Evolutionary conservation across 495 filamentous ascomycete genomes (phyloP), one percentile per base, ranked within the genome.

Genomic region (Tuber melanosporum): DNA sequence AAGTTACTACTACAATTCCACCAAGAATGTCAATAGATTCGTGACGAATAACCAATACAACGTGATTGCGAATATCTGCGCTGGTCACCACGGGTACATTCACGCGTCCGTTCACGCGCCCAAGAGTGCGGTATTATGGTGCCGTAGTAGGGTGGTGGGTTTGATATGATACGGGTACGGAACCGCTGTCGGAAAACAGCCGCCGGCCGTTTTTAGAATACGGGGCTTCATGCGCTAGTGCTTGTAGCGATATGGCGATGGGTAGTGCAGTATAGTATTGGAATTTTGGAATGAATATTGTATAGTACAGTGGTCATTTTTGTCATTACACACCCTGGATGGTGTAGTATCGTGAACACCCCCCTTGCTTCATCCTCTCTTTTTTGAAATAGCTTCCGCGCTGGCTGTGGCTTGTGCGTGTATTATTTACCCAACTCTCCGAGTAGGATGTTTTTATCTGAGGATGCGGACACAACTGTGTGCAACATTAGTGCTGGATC

Each of bases 381-480:
- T 15, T 41, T 41, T 66, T 66, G 57, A 66, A 36, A 66, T 26
- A 15, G n/a, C 14, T 66, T 36, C 57, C 32, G 26, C 26, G 57
- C 3, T 66, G 26, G 12, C 36, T n/a, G 26, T 66, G 26, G 57
- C 26, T 17, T 66, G 26, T 66, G 26, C 2, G 42, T 44, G 41
- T 47, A 77, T 62, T 83, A 90, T 82, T 89, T 90, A 70, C 88
- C 89, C 32, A 95, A 85, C 84, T 96, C 93, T 47, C 93, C 93
- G 26, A 96, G 86, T 76, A 95, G 87, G 78, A 95, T 86, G 69
- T 87, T 92, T 36, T 91, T 88, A 85, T 97, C 94, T 20, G 94
- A 94, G 22, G 93, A 95, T 49, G 89, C 93, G 71, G 94, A 94
- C 57, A 96, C 88, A 84, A 97, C 94, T 75, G 79, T 17, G 43